A percentile compares a stretch with the other conserved stretches of the same genome.
Evolutionary conservation across 345 rosid genomes (phyloP).

Genomic region (Melaleuca alternifolia): DNA sequence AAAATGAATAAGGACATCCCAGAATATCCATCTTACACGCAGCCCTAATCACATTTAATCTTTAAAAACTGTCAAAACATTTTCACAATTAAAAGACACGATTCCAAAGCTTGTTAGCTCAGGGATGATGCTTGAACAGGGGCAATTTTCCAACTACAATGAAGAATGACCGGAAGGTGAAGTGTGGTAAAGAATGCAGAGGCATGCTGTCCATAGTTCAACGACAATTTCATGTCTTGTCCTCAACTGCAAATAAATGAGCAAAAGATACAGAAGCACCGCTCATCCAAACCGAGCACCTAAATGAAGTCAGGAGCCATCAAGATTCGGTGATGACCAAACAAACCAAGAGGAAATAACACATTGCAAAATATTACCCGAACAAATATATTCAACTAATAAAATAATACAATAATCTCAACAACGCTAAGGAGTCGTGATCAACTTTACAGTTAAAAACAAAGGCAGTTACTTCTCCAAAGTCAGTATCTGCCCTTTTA

Average conservation of each 20-base stretch:
- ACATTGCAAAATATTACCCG: neutral
- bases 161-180: neutral
- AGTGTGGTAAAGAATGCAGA: constrained; percentile 2
- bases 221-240: neutral
- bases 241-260: neutral
- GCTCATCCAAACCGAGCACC: neutral
- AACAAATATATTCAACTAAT: neutral
- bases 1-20: neutral
- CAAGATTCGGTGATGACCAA: neutral
- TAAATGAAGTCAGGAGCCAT: neutral
- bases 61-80: neutral
- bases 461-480: neutral
- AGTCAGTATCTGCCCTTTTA: neutral
- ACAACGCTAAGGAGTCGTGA: neutral
- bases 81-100: neutral
- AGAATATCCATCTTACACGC: neutral
- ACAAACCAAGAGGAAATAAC: neutral
- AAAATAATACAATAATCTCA: neutral
- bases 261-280: neutral
- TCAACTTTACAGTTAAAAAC: neutral
- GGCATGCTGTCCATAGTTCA: neutral
- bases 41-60: neutral
- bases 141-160: neutral
- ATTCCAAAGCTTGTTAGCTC: neutral
- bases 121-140: neutral